Base-by-base conservation (phyloP, 1,284 basidiomycete genomes). In the Inonotus hispidus region DNA sequence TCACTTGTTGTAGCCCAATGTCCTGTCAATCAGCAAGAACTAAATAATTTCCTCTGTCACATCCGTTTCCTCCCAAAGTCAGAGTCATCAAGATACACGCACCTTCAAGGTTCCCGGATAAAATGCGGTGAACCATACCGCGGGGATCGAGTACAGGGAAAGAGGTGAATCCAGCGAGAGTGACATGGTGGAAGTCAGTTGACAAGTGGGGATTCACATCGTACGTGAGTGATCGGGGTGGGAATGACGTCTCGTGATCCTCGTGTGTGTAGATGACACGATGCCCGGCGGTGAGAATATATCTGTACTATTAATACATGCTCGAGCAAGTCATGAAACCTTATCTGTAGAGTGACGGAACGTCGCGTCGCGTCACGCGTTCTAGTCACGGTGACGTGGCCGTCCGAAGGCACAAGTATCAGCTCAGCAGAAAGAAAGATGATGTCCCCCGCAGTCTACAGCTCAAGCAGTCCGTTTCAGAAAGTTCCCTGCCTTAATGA, bases 71-170 rank as follows among this genome's bases (percentile, higher is more conserved):
- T n/a, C n/a, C n/a, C n/a, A n/a, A n/a, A n/a, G n/a, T n/a, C n/a
- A n/a, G n/a, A n/a, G n/a, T n/a, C n/a, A n/a, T n/a, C n/a, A n/a
- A n/a, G n/a, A n/a, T n/a, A n/a, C n/a, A n/a, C 27, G 16, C 29
- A 60, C 64, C 63, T 64, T 66, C 32, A 61, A 29, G 39, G 55
- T 65, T 57, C 61, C 60, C 11, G 66, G 65, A 41, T 64, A 63
- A 45, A 65, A 66, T 13, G 64, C 43, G 10, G 64, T 67, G 38
- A 59, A 54, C 62, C 64, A 67, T 16, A 65, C 64, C 5, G 64
- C 38, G 3, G 65, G 66, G 47, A 66, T 66, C 14, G 66, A 66
- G 50, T 67, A 66, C 35, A 67, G 35, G 2, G 66, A 66, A 4
- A 65, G 59, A 13, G 65, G 62, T 13, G 62, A 56, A 25, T 49